Conservation (phyloP, 331 rosid species). For the Malus hybrid region DNA sequence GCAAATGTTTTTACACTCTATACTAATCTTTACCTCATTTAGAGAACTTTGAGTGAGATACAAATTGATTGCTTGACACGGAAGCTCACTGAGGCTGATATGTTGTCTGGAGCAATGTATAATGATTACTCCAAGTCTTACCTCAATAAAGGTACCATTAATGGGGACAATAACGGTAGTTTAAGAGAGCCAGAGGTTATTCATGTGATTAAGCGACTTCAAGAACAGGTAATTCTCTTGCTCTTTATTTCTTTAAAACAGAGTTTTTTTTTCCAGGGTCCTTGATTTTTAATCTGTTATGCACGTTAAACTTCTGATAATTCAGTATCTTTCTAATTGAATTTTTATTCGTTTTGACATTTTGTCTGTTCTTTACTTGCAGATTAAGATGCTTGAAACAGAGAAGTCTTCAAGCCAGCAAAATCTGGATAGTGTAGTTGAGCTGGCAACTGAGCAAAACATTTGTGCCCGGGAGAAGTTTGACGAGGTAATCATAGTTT, state of each 20-base stretch:
- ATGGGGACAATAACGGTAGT: constrained; percentile 41
- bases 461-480: constrained; percentile 51
- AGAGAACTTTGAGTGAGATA: constrained; percentile 67
- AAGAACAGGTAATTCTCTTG: constrained; percentile 57
- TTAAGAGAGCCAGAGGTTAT: constrained; percentile 60
- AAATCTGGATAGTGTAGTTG: constrained; percentile 63
- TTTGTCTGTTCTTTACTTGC: constrained; percentile 16
- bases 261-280: neutral
- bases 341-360: neutral
- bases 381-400: constrained; percentile 73
- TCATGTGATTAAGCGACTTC: constrained; percentile 76
- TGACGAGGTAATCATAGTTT: constrained; percentile 53
- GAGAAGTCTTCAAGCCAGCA: constrained; percentile 77
- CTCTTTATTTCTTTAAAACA: neutral
- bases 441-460: constrained; percentile 68
- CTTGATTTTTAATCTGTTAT: neutral
- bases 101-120: constrained; percentile 17
- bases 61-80: constrained; percentile 57
- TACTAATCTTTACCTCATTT: constrained; percentile 22
- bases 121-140: constrained; percentile 21
- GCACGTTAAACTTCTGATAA: neutral
- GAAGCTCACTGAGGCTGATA: constrained; percentile 40
- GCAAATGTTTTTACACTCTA: neutral
- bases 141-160: constrained; percentile 13
- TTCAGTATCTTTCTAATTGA: constrained; percentile 9